Base-by-base conservation (phyloP, 2,329 filamentous ascomycete species). In the Fragosphaeria purpurea region DNA sequence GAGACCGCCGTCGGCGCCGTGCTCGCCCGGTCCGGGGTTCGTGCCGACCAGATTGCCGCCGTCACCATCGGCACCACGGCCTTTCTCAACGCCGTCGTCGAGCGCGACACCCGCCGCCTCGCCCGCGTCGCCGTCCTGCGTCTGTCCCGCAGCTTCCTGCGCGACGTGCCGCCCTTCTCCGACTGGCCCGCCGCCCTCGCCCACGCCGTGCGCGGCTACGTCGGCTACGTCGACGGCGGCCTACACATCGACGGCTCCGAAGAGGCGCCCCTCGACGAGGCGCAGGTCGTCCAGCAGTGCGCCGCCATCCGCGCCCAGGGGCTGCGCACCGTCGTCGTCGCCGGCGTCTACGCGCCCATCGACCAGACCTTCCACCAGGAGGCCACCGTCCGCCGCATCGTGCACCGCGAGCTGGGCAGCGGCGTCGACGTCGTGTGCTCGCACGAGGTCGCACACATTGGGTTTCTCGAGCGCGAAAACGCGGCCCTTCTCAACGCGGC, bases 261-360 rank as follows among this genome's bases (percentile, higher is more conserved):
- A 22, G 75, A 76, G 49, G 65, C 67, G 1, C 65, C 69, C 7
- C 65, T 77, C 30, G 63, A 72, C 53, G 67, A 68, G 51, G 57
- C 51, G 0, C 66, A 76, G 54, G 51, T 58, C 13, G 47, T 53
- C 11, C 47, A 44, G n/a, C 49, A 55, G 39, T 55, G 51, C 47
- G 10, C 32, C 1, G 42, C 35, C 9, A 62, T 66, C 46, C 58
- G 55, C 35, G 48, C 50, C 30, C 56, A 58, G n/a, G 54, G 61
- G 4, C 44, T 65, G 63, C 60, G 50, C n/a, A 69, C 69, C 38
- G 65, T 82, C 3, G 77, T 79, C 0, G 64, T 82, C 5, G 71
- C 75, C 5, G 77, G 77, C 2, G 71, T 80, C 8, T 80, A 78
- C 61, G 77, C 74, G 7, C 77, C 78, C 0, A 75, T 80, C 32